These are phyloP conservation scores for Fraxinus xanthoxyloides DNA, from an alignment of 305 asterid species.

Conservation along the genomic window DNA sequence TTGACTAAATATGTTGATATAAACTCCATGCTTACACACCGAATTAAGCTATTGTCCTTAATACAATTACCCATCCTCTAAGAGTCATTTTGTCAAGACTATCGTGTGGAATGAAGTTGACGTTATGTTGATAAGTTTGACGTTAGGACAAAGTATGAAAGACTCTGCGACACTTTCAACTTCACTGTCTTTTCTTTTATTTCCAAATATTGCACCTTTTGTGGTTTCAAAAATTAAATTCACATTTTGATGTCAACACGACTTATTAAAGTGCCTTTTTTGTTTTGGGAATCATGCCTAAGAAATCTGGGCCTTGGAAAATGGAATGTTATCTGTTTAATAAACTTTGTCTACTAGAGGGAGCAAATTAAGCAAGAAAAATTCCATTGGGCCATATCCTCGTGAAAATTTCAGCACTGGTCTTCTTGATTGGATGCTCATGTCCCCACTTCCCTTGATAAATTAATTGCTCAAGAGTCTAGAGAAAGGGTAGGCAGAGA, in stretches of 20 bases:
- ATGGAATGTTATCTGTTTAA: background rate
- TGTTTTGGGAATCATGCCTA: constrained; percentile 40
- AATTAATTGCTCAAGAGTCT: background rate
- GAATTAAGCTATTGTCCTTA: background rate
- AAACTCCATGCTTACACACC: background rate
- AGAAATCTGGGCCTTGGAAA: constrained; percentile 31
- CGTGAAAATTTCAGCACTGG: constrained; percentile 33
- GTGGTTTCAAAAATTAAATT: background rate
- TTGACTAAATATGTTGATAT: background rate
- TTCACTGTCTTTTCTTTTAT: background rate
- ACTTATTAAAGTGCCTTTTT: constrained; percentile 19
- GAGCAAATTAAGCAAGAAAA: constrained; percentile 20
- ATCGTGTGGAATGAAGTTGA: background rate
- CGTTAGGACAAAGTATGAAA: background rate
- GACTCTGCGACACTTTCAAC: constrained; percentile 12
- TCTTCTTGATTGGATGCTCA: constrained; percentile 49
- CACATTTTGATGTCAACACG: background rate
- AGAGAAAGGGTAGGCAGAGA: too few species aligned
- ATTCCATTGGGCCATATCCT: background rate
- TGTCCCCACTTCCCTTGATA: constrained; percentile 39
- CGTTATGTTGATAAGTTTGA: background rate
- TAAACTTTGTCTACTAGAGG: background rate
- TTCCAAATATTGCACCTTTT: background rate
- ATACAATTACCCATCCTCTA: background rate
- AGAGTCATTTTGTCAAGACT: background rate